Percentiles rank a stretch among this genome's conserved stretches.
These are phyloP conservation scores for Erigeron canadensis DNA, from an alignment of 129 eudicot genomes.

Conservation along the genomic window DNA sequence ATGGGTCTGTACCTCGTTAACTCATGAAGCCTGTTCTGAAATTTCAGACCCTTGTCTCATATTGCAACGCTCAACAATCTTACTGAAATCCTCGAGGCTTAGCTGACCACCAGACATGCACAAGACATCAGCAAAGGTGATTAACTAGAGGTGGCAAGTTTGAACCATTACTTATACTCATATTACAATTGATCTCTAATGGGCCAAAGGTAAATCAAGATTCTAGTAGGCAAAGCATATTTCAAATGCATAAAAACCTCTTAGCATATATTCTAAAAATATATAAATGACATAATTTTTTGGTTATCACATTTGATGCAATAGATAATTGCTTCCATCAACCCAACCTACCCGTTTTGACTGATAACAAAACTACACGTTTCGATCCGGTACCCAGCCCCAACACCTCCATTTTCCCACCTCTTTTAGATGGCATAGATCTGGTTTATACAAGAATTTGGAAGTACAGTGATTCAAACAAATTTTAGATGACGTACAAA, in stretches of 20 bases:
- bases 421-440: conserved; percentile 1
- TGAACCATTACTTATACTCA: background rate
- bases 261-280: no score
- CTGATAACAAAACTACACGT: no score
- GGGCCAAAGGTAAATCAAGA: background rate
- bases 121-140: background rate
- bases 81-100: conserved; percentile 76
- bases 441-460: background rate
- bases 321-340: no score
- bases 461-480: conserved; percentile 6
- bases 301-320: no score
- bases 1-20: conserved; percentile 7
- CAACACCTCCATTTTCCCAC: background rate
- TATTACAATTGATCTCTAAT: background rate
- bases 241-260: no score
- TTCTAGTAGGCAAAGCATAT: no score
- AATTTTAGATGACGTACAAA: conserved; percentile 26
- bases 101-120: conserved; percentile 47
- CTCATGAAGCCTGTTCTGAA: conserved; percentile 32
- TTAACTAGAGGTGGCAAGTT: background rate
- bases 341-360: no score
- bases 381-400: no score
- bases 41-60: conserved; percentile 53
- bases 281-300: no score
- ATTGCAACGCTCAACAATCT: conserved; percentile 69